Base-by-base conservation (phyloP, 2,329 filamentous ascomycete genomes). In the Arachnopeziza araneosa region DNA sequence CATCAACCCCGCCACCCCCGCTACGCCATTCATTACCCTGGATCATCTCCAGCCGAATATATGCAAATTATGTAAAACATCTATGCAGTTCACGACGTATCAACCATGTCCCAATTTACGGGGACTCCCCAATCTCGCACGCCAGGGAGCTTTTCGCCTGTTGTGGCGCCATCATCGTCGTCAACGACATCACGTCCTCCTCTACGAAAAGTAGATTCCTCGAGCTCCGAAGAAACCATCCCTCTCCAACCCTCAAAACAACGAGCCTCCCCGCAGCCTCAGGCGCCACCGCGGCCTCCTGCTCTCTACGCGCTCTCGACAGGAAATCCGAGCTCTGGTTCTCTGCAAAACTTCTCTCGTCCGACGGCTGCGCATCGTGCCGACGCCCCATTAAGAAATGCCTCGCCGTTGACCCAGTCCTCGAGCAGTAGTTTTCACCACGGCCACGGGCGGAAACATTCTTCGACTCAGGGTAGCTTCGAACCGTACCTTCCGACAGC, bases 381-480 rank as follows among this genome's bases (percentile, higher is more conserved):
- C 12, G 68, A 68, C 26, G 60, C 63, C 3, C 67, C 64, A 6
- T 56, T 65, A 57, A 67, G 70, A 62, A 69, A 71, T 68, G 73
- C 71, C 14, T 80, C 78, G 32, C 78, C 79, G 36, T 66, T 78
- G 67, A 78, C 74, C 51, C 71, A 75, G 48, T 75, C 76, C 49
- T 76, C 77, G 24, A 61, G 58, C 26, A 57, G 59, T 30, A 68
- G 70, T 44, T 67, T 68, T 50, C 57, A 62, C 24, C 57, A 62
- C 24, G 67, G 78, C 68, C 77, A 88, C 79, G 75, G 83, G 72
- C 74, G 87, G 75, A 87, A 86, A 66, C 83, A 89, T 68, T 90
- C 90, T 62, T 84, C 88, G 66, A 89, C 84, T 9, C 88, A 90
- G 71, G 90, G 90, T 68, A 83, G 87, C 69, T 93, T 93, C 70